phyloP scores from a whole-genome alignment of 2,329 filamentous ascomycete species.

The Fonsecaea pugnacius region DNA sequence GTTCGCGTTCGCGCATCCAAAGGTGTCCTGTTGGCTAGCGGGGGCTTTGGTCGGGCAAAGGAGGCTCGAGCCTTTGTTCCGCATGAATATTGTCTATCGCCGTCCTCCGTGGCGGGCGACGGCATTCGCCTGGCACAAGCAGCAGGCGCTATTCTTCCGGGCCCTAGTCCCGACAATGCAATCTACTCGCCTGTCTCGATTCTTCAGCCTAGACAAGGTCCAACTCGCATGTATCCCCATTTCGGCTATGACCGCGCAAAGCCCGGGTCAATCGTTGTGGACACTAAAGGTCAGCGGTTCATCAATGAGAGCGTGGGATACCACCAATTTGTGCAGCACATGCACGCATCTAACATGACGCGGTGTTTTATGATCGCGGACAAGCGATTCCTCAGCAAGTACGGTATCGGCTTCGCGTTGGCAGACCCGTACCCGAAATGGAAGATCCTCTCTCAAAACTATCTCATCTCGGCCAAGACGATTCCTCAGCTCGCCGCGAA shows the following conservation, averaged over 20 bases:
- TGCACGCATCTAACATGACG: constrained; percentile 10
- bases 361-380: constrained; percentile 17
- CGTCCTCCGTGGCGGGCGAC: constrained; percentile 38
- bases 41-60: constrained; percentile 42
- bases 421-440: constrained; percentile 19
- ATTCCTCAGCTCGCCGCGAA: constrained; percentile 36
- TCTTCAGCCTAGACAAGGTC: constrained; percentile 26
- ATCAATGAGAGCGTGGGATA: constrained; percentile 45
- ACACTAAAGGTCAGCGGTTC: constrained; percentile 42
- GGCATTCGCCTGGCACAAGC: constrained; percentile 30
- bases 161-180: constrained; percentile 41
- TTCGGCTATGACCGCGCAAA: constrained; percentile 40
- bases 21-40: constrained; percentile 45
- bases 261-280: constrained; percentile 46
- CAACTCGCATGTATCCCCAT: constrained; percentile 40
- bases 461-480: constrained; percentile 18
- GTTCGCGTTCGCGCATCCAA: constrained; percentile 37
- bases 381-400: constrained; percentile 15
- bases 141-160: constrained; percentile 23
- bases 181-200: constrained; percentile 35
- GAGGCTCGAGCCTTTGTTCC: no score
- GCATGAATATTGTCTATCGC: constrained; percentile 6
- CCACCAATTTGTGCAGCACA: constrained; percentile 27
- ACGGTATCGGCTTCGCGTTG: constrained; percentile 24
- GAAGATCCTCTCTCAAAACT: constrained; percentile 18